Base-by-base conservation (phyloP, 495 filamentous ascomycete genomes). In the Xylaria venustula region DNA sequence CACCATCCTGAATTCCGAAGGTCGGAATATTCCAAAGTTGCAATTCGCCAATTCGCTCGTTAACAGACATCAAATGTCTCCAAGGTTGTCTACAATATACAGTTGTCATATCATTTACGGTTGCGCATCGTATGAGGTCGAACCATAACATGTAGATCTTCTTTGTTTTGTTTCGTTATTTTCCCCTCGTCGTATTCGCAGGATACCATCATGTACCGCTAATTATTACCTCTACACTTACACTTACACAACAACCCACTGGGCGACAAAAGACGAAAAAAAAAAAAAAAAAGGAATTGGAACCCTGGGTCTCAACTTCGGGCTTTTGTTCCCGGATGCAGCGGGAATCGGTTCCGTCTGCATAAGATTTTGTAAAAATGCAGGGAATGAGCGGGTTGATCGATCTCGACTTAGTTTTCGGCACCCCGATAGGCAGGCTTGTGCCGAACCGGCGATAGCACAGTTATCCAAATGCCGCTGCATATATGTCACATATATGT, bases 331-430 rank as follows among this genome's bases (percentile, higher is more conserved):
- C 30, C 47, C 49, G 57, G 47, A 32, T 40, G 30, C 14, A 19
- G 47, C 57, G 57, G 57, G 47, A 60, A 60, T 60, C 57, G 57
- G 47, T 44, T 52, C 57, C 57, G 57, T 60, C 44, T 52, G 56
- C 56, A 59, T 7, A 42, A 45, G 25, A 26, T 23, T 47, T 44
- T 45, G 47, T 51, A 28, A 11, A 14, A 25, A 52, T 60, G 56
- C 56, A 59, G 56, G 56, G 56, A 37, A 20, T 28, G 26, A 26
- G 47, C 47, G 56, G 57, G 57, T 45, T 60, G 57, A 60, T 60
- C 57, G 57, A 60, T 60, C 57, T 41, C 36, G 34, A 42, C 56
- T 50, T 32, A 26, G 23, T 46, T 37, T 26, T 50, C 47, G 48
- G 49, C 46, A 44, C 40, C 48, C 36, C n/a, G 12, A 50, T 58